These are phyloP conservation scores for Schoenoplectus triqueter DNA, from an alignment of 202 grass and related monocot species.

Conservation along the genomic window DNA sequence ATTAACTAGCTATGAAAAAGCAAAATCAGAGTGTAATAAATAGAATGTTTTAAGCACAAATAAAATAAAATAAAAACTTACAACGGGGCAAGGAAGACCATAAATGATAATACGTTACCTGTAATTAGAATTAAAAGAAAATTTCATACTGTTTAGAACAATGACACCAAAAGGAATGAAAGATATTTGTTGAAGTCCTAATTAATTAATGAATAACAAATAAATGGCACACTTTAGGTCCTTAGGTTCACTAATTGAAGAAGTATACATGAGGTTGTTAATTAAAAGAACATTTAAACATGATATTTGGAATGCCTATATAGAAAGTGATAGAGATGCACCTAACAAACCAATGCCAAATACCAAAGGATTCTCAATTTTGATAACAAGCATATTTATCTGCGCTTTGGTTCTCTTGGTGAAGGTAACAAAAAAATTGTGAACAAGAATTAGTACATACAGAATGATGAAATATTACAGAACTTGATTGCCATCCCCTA, in stretches of 20 bases:
- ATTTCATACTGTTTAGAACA: constrained; percentile 22
- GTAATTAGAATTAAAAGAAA: constrained; percentile 26
- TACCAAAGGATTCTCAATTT: constrained; percentile 36
- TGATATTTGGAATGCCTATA: neutral
- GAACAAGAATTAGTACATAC: neutral
- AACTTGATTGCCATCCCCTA: constrained; percentile 20
- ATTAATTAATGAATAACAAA: neutral
- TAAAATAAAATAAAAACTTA: constrained; percentile 39
- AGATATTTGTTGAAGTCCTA: neutral
- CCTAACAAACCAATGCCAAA: constrained; percentile 39
- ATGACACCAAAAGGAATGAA: neutral
- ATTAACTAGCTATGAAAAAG: neutral
- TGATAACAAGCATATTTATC: constrained; percentile 32
- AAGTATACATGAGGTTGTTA: neutral
- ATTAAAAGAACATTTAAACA: neutral
- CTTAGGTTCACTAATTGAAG: neutral
- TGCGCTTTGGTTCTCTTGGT: neutral
- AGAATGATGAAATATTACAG: constrained; percentile 22
- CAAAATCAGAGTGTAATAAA: neutral
- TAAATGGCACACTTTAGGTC: neutral
- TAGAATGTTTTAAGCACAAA: neutral
- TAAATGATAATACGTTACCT: constrained; percentile 81
- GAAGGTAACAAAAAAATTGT: neutral
- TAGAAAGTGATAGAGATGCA: neutral
- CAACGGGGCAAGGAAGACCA: constrained; percentile 80